phyloP scores from a whole-genome alignment of 2,329 filamentous ascomycete genomes.

The Cladosporium sp. region DNA sequence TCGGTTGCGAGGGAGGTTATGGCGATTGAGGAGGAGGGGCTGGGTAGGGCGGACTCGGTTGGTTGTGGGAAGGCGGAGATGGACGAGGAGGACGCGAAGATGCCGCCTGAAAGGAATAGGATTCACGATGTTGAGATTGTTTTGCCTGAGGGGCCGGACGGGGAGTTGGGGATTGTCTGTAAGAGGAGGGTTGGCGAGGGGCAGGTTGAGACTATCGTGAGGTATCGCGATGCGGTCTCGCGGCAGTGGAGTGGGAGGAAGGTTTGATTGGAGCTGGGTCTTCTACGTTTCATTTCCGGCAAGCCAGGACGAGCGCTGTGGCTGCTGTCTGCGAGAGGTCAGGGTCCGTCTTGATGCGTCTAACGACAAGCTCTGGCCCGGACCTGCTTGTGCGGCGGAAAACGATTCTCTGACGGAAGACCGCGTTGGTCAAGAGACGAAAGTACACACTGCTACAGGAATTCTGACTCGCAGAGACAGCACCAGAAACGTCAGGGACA shows the following conservation, averaged over 20 bases:
- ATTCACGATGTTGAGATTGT: conserved; percentile 3
- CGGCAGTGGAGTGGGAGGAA: not conserved
- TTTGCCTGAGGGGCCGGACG: conserved; percentile 1
- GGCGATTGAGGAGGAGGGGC: conserved; percentile 20
- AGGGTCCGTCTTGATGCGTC: too few relatives aligned
- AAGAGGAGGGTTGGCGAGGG: conserved; percentile 8
- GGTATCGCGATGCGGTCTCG: not conserved
- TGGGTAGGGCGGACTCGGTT: not conserved
- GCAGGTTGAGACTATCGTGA: not conserved
- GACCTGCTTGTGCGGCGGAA: too few relatives aligned
- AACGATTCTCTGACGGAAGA: too few relatives aligned
- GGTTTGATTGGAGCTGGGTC: not conserved
- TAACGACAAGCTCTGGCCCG: too few relatives aligned
- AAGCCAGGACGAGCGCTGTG: too few relatives aligned
- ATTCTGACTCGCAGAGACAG: too few relatives aligned
- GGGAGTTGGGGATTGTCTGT: not conserved
- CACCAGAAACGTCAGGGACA: too few relatives aligned
- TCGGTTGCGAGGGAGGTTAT: conserved; percentile 17
- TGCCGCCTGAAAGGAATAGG: not conserved
- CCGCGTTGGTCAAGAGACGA: too few relatives aligned
- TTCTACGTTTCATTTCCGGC: too few relatives aligned
- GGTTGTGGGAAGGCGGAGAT: not conserved
- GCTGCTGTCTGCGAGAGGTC: too few relatives aligned
- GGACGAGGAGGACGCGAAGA: not conserved
- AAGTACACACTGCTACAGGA: too few relatives aligned